These are phyloP conservation scores for Fusarium proliferatum DNA, from an alignment of 2,329 filamentous ascomycete species.

Conservation along the genomic window DNA sequence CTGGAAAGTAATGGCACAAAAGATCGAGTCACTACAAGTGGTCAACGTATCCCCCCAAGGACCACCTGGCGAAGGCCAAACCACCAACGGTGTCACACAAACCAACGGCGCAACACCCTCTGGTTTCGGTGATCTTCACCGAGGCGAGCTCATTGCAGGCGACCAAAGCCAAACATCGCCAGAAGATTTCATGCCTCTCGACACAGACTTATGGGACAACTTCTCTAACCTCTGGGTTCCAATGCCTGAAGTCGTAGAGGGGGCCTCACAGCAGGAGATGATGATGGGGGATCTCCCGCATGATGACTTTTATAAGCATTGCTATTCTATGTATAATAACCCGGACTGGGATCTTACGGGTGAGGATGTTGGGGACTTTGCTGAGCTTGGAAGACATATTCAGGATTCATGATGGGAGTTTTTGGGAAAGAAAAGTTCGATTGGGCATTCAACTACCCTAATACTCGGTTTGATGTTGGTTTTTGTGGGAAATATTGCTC, in stretches of 20 bases:
- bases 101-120: slow-evolving; percentile 17
- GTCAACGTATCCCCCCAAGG: slow-evolving; percentile 41
- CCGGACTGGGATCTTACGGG: slow-evolving; percentile 45
- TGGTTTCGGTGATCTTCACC: slow-evolving; percentile 7
- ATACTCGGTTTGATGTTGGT: background rate
- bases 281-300: slow-evolving; percentile 40
- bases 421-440: slow-evolving; percentile 2
- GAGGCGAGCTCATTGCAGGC: background rate
- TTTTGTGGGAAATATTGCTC: background rate
- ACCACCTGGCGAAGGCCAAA: background rate
- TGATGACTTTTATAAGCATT: slow-evolving; percentile 45
- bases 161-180: slow-evolving; percentile 28
- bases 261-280: slow-evolving; percentile 38
- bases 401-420: slow-evolving; percentile 37
- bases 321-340: slow-evolving; percentile 46
- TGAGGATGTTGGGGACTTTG: slow-evolving; percentile 44
- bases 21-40: slow-evolving; percentile 40
- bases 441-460: slow-evolving; percentile 22
- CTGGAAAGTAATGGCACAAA: slow-evolving; percentile 43
- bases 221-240: slow-evolving; percentile 44
- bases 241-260: slow-evolving; percentile 23
- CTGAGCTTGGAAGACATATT: slow-evolving; percentile 43
- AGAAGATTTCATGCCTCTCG: slow-evolving; percentile 39
- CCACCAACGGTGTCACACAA: background rate
- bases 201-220: slow-evolving; percentile 43